phyloP scores from a whole-genome alignment of 495 filamentous ascomycete species.

The Hypoxylon subgilvum region DNA sequence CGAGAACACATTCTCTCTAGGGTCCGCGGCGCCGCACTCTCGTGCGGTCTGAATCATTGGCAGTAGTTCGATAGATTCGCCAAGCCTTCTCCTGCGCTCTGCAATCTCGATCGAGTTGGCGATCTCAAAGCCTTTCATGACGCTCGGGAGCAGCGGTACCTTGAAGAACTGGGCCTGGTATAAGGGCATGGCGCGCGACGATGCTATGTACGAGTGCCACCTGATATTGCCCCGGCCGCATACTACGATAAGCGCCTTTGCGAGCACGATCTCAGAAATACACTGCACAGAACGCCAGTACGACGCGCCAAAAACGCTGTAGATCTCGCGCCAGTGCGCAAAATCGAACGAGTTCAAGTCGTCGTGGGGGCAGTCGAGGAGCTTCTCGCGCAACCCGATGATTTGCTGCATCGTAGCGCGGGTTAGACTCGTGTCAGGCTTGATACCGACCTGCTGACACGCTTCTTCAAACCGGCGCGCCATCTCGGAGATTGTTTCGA shows the following conservation, averaged over 20 bases:
- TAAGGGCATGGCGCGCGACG: constrained; percentile 24
- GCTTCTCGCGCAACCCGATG: not conserved
- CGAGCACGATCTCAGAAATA: constrained; percentile 33
- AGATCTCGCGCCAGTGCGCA: constrained; percentile 15
- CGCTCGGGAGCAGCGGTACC: constrained; percentile 14
- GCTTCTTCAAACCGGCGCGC: constrained; percentile 14
- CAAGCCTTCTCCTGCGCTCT: constrained; percentile 13
- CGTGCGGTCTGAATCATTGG: constrained; percentile 34
- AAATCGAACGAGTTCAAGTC: constrained; percentile 30
- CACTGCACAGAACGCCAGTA: constrained; percentile 30
- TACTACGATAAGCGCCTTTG: constrained; percentile 19
- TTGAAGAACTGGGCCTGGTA: constrained; percentile 25
- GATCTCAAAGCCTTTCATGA: constrained; percentile 6
- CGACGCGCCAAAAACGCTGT: constrained; percentile 22
- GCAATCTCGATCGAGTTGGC: constrained; percentile 24
- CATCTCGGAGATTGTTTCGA: constrained; percentile 31
- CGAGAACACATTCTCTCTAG: constrained; percentile 27
- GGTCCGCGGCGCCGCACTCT: constrained; percentile 19
- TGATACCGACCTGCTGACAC: constrained; percentile 10
- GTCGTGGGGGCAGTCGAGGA: constrained; percentile 5
- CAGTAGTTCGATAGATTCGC: constrained; percentile 27
- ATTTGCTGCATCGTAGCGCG: constrained; percentile 13
- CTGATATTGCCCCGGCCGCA: constrained; percentile 33
- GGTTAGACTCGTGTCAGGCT: not conserved
- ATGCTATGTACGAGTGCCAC: constrained; percentile 24